Conservation (phyloP, 2,329 filamentous ascomycete species). For the Ceratocystis lukuohia region DNA sequence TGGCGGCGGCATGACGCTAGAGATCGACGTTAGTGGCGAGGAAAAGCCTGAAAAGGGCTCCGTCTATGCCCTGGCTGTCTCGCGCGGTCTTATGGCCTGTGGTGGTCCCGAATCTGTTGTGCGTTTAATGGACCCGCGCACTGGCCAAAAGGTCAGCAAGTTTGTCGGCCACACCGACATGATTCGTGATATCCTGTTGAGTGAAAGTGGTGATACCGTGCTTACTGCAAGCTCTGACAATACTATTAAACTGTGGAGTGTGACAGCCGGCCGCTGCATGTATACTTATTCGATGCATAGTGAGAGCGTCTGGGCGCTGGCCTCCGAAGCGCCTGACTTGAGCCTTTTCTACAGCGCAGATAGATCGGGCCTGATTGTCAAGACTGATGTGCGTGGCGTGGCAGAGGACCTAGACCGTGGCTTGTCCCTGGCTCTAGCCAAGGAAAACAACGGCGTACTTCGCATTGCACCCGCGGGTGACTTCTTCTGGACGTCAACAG, state of each 20-base stretch:
- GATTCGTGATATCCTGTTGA: constrained; percentile 79
- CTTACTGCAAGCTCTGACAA: constrained; percentile 92
- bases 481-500: constrained; percentile 80
- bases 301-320: constrained; percentile 92
- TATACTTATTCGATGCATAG: constrained; percentile 98
- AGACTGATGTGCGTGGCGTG: constrained; percentile 73
- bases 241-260: constrained; percentile 95
- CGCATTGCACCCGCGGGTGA: constrained; percentile 56
- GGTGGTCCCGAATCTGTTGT: constrained; percentile 91
- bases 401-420: constrained; percentile 64
- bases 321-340: constrained; percentile 72
- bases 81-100: constrained; percentile 69
- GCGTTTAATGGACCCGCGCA: constrained; percentile 78
- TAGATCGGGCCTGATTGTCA: constrained; percentile 83
- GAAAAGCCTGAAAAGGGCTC: constrained; percentile 84
- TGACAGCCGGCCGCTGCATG: constrained; percentile 90
- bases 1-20: constrained; percentile 70
- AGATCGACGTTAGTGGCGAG: constrained; percentile 74
- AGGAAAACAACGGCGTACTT: constrained; percentile 75
- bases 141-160: constrained; percentile 84
- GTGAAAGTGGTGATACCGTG: constrained; percentile 75
- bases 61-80: constrained; percentile 77
- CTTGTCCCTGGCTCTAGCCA: constrained; percentile 74
- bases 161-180: constrained; percentile 95
- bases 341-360: constrained; percentile 92